These are phyloP conservation scores for Oryza officinalis DNA, from an alignment of 176 grass and related monocot genomes.

Conservation along the genomic window DNA sequence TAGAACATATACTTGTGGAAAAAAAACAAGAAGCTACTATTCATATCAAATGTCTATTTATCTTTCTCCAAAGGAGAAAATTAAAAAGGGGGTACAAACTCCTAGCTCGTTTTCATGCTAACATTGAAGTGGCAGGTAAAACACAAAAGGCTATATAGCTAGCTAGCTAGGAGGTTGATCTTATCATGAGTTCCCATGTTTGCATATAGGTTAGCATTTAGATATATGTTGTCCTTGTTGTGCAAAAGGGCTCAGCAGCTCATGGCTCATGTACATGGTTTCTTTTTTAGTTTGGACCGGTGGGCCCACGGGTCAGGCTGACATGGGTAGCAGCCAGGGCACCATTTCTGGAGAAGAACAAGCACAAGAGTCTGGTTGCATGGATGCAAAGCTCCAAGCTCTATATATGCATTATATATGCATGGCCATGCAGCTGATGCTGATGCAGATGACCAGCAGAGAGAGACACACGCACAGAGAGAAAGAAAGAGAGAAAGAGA, in stretches of 20 bases:
- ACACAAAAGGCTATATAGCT: background rate
- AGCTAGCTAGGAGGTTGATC: background rate
- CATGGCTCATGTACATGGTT: background rate
- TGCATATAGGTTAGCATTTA: background rate
- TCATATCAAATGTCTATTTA: background rate
- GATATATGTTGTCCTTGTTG: background rate
- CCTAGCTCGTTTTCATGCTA: background rate
- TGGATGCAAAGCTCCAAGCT: slow-evolving; percentile 35
- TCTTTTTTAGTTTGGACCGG: slow-evolving; percentile 10
- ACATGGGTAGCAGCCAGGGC: slow-evolving; percentile 46
- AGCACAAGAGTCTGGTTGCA: slow-evolving; percentile 37
- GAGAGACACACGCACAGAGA: background rate
- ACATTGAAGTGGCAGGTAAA: background rate
- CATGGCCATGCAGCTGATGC: background rate
- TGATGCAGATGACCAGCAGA: background rate
- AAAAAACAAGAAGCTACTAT: background rate
- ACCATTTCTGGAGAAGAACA: slow-evolving; percentile 49
- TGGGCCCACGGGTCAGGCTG: slow-evolving; percentile 37
- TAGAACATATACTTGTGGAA: background rate
- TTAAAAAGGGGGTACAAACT: background rate
- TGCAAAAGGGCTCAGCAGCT: background rate
- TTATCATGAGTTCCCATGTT: slow-evolving; percentile 1
- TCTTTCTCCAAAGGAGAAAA: background rate
- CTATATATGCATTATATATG: slow-evolving; percentile 9
- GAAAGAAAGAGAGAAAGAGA: background rate